Evolutionary conservation across 2,329 filamentous ascomycete species (phyloP).

Genomic region (Polychaeton citri): DNA sequence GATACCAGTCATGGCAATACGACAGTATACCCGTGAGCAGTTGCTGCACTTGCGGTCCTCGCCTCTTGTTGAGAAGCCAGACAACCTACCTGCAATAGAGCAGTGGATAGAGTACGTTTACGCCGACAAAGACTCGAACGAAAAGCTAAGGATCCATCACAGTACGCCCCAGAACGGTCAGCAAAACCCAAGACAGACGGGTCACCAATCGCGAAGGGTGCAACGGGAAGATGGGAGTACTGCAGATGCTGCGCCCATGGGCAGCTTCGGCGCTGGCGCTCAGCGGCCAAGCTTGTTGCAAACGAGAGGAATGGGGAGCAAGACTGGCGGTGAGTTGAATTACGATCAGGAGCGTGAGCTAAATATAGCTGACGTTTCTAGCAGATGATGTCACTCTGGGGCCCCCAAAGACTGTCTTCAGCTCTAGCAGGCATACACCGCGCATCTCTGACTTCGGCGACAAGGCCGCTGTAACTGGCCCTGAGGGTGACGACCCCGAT

Average conservation of each 20-base stretch:
- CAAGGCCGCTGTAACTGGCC: constrained; percentile 22
- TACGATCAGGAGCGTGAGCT: not conserved
- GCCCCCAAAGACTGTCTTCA: constrained; percentile 70
- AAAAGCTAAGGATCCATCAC: constrained; percentile 25
- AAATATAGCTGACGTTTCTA: constrained; percentile 31
- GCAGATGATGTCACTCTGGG: constrained; percentile 75
- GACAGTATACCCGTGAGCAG: constrained; percentile 63
- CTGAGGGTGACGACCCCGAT: constrained; percentile 27
- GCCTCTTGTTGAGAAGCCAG: constrained; percentile 69
- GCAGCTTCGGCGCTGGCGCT: constrained; percentile 20
- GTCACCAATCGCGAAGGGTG: constrained; percentile 1
- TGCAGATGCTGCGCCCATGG: constrained; percentile 20
- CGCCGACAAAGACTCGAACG: constrained; percentile 20
- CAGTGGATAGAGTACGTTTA: constrained; percentile 83
- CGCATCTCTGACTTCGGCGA: constrained; percentile 20
- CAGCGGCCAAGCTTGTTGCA: constrained; percentile 18
- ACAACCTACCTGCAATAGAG: constrained; percentile 66
- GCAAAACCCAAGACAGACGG: constrained; percentile 8
- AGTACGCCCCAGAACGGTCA: constrained; percentile 12
- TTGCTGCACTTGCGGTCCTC: constrained; percentile 66
- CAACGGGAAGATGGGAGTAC: constrained; percentile 3
- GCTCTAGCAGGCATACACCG: constrained; percentile 51
- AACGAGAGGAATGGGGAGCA: constrained; percentile 11
- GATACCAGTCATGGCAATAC: constrained; percentile 18
- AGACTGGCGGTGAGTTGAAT: constrained; percentile 15